Percentiles rank a stretch among this genome's conserved stretches.
Evolutionary conservation across 1,139 yeast genomes (phyloP).

Genomic region (Pneumocystis oryctolagi): DNA sequence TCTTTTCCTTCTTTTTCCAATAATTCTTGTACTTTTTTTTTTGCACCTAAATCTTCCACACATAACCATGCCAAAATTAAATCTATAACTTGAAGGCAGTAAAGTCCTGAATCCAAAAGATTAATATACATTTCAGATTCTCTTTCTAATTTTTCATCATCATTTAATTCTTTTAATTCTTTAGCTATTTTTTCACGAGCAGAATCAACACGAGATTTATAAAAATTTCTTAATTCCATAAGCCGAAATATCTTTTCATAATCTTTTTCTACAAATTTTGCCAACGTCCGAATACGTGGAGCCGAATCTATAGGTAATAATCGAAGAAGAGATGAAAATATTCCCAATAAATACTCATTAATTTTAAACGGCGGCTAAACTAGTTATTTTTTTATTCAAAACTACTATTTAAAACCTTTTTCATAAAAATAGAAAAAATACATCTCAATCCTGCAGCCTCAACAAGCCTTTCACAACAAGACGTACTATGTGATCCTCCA

Average conservation of each 20-base stretch:
- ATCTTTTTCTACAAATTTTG: constrained; percentile 20
- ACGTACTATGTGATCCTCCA: constrained; percentile 16
- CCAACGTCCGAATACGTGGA: constrained; percentile 20
- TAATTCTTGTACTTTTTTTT: background rate
- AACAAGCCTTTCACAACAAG: constrained; percentile 18
- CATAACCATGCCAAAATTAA: constrained; percentile 22
- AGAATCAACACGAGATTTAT: constrained; percentile 10
- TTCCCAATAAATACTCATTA: constrained; percentile 16
- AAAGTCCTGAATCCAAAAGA: constrained; percentile 20
- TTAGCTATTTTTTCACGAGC: constrained; percentile 6
- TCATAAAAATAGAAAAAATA: constrained; percentile 18
- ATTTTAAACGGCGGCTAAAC: constrained; percentile 4
- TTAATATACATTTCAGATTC: constrained; percentile 17
- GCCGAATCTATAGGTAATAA: constrained; percentile 22
- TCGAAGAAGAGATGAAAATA: constrained; percentile 20
- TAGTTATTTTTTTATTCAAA: constrained; percentile 5
- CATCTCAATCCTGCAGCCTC: constrained; percentile 21
- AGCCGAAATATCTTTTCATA: constrained; percentile 16
- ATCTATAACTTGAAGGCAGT: constrained; percentile 17
- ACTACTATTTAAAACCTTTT: constrained; percentile 8
- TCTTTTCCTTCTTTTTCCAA: background rate
- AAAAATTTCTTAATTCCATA: constrained; percentile 8
- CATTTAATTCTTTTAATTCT: constrained; percentile 9
- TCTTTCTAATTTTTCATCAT: constrained; percentile 13
- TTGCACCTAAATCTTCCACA: constrained; percentile 17